Percentiles rank a stretch among this genome's conserved stretches.
Conservation (phyloP, 805 yeast species). For the Blastobotrys muscicola region DNA sequence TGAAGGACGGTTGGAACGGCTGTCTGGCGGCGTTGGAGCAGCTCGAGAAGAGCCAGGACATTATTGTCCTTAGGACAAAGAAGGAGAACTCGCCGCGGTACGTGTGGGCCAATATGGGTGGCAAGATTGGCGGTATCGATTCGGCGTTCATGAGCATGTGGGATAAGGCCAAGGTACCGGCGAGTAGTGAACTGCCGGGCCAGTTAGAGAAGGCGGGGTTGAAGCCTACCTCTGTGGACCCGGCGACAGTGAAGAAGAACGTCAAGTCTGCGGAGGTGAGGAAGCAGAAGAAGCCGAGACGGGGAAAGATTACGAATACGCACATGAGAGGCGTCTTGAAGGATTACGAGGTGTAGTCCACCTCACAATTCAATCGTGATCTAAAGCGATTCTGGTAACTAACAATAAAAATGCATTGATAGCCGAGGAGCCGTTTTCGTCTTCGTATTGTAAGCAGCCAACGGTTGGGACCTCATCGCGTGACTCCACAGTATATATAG, state of each 20-base stretch:
- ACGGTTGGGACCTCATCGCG: too few species aligned
- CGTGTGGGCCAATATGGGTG: slow-evolving; percentile 85
- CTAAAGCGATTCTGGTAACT: too few species aligned
- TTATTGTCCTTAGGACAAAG: slow-evolving; percentile 78
- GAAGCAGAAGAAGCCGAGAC: slow-evolving; percentile 84
- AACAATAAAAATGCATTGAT: neutral
- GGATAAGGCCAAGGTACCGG: slow-evolving; percentile 71
- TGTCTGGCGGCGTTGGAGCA: slow-evolving; percentile 71
- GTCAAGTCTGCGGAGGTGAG: slow-evolving; percentile 43
- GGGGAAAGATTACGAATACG: slow-evolving; percentile 89
- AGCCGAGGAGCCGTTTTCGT: too few species aligned
- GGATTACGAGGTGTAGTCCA: slow-evolving; percentile 43
- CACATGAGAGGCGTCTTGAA: slow-evolving; percentile 94
- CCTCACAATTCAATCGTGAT: too few species aligned
- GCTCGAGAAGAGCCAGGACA: slow-evolving; percentile 65
- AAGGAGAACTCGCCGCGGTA: slow-evolving; percentile 90
- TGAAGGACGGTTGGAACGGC: slow-evolving; percentile 90
- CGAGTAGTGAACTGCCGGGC: slow-evolving; percentile 69
- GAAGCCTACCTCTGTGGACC: slow-evolving; percentile 96
- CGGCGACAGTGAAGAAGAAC: slow-evolving; percentile 73
- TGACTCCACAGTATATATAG: neutral
- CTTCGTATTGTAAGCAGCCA: too few species aligned
- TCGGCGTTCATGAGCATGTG: slow-evolving; percentile 77
- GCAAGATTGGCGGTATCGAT: slow-evolving; percentile 61
- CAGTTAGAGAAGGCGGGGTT: slow-evolving; percentile 73